Evolutionary conservation across 1,284 basidiomycete genomes (phyloP).

Genomic region (Cutaneotrichosporon sp.): DNA sequence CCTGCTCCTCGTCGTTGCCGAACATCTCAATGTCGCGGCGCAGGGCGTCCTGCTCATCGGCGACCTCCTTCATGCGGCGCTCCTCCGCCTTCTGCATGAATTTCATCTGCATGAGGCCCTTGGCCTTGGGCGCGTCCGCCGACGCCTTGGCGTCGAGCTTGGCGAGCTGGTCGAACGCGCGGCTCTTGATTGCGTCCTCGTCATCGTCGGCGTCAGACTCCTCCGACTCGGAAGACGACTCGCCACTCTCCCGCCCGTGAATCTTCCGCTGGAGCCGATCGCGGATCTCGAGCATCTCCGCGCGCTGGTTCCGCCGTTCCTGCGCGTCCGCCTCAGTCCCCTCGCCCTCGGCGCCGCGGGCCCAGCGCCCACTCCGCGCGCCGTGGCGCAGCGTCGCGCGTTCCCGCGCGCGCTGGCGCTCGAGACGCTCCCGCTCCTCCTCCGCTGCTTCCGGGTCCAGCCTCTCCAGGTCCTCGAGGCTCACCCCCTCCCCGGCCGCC

Average conservation of each 20-base stretch:
- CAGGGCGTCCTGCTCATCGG: constrained; percentile 65
- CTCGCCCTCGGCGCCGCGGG: constrained; percentile 21
- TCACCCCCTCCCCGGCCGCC: constrained; percentile 47
- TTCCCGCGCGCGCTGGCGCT: constrained; percentile 73
- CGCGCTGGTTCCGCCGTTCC: constrained; percentile 31
- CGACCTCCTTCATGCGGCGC: constrained; percentile 58
- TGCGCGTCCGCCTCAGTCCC: constrained; percentile 29
- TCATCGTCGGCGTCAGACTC: constrained; percentile 53
- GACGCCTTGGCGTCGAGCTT: constrained; percentile 48
- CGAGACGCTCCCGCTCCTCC: constrained; percentile 61
- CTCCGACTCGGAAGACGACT: constrained; percentile 50
- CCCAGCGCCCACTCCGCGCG: constrained; percentile 61
- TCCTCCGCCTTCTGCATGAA: constrained; percentile 89
- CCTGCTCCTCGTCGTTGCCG: constrained; percentile 43
- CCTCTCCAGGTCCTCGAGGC: constrained; percentile 52
- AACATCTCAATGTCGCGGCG: constrained; percentile 59
- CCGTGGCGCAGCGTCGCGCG: constrained; percentile 78
- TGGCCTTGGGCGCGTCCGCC: constrained; percentile 34
- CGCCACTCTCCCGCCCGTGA: constrained; percentile 51
- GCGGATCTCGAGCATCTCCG: constrained; percentile 61
- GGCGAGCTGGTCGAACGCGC: constrained; percentile 69
- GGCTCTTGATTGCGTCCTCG: constrained; percentile 56
- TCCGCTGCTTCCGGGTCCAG: constrained; percentile 56
- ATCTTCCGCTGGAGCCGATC: constrained; percentile 77
- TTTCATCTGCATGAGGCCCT: constrained; percentile 80